A percentile compares a stretch with the other conserved stretches of the same genome.
phyloP scores from a whole-genome alignment of 768 basidiomycete genomes.

The Lactarius tabidus region DNA sequence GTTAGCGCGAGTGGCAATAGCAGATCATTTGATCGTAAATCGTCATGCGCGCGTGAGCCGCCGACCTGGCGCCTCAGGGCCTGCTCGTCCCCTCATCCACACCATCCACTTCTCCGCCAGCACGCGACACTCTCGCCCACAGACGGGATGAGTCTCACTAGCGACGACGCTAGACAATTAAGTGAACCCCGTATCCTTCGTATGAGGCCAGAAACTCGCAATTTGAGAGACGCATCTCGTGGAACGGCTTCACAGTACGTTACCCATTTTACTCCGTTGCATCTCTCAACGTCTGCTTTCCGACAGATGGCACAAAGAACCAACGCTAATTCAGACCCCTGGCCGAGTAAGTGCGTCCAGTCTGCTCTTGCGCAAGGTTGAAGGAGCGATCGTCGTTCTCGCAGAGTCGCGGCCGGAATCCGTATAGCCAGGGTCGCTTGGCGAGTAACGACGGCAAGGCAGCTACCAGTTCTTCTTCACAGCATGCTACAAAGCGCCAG shows the following conservation, averaged over 20 bases:
- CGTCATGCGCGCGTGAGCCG: background rate
- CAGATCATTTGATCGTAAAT: background rate
- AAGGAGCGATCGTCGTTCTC: background rate
- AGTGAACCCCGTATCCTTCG: background rate
- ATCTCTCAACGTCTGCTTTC: background rate
- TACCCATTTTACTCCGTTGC: background rate
- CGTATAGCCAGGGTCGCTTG: slow-evolving; percentile 7
- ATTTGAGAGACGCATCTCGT: slow-evolving; percentile 17
- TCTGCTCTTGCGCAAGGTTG: background rate
- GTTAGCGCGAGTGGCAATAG: background rate
- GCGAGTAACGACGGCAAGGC: background rate
- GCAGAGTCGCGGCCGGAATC: slow-evolving; percentile 2
- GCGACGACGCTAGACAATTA: slow-evolving; percentile 6
- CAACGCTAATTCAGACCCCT: slow-evolving; percentile 9
- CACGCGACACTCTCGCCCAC: background rate
- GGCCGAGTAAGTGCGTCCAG: slow-evolving; percentile 7
- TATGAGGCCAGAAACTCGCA: background rate
- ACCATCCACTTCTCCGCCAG: background rate
- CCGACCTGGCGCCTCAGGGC: background rate
- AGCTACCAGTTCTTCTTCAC: background rate
- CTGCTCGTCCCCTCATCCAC: background rate
- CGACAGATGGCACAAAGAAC: slow-evolving; percentile 1
- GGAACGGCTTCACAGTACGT: slow-evolving; percentile 8
- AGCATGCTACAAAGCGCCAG: slow-evolving; percentile 4
- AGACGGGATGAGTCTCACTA: slow-evolving; percentile 11